Percentiles rank a stretch among this genome's conserved stretches.
Conservation (phyloP, 495 filamentous ascomycete species). For the Penicillium diatomitis region DNA sequence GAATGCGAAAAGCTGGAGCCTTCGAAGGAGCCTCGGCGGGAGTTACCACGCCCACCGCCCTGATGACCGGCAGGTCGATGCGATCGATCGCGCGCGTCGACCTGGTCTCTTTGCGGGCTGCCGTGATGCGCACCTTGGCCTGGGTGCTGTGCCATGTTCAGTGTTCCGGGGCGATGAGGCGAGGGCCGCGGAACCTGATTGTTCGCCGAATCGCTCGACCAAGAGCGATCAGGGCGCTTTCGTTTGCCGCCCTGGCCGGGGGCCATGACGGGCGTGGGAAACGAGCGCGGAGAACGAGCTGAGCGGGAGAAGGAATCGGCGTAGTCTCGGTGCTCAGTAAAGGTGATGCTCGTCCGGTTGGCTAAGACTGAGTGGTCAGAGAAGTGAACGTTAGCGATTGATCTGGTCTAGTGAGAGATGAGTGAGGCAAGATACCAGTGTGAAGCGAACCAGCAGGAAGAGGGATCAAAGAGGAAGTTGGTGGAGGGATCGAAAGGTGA, state of each 20-base stretch:
- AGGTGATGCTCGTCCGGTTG: conserved; percentile 31
- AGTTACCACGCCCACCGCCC: conserved; percentile 25
- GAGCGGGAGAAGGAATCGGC: conserved; percentile 21
- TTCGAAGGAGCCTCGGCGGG: conserved; percentile 24
- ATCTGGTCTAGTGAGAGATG: background rate
- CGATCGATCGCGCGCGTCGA: conserved; percentile 36
- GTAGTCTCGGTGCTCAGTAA: conserved; percentile 18
- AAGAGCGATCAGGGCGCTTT: conserved; percentile 47
- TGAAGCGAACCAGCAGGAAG: conserved; percentile 10
- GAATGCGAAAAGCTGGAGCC: conserved; percentile 23
- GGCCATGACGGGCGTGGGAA: conserved; percentile 32
- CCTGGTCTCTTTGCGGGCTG: conserved; percentile 28
- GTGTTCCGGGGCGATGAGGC: conserved; percentile 53
- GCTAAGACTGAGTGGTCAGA: conserved; percentile 15
- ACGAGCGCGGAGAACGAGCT: conserved; percentile 4
- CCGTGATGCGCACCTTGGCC: conserved; percentile 20
- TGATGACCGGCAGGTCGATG: conserved; percentile 37
- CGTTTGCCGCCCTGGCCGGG: conserved; percentile 47
- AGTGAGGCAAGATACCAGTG: background rate
- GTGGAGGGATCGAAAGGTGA: background rate
- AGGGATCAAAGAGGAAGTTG: conserved; percentile 1
- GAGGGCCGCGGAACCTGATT: conserved; percentile 50
- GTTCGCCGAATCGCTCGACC: conserved; percentile 37
- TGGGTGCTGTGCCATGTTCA: conserved; percentile 49
- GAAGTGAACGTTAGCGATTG: conserved; percentile 10